Base-by-base conservation (phyloP, 495 filamentous ascomycete genomes). In the Penicillium bovifimosum region DNA sequence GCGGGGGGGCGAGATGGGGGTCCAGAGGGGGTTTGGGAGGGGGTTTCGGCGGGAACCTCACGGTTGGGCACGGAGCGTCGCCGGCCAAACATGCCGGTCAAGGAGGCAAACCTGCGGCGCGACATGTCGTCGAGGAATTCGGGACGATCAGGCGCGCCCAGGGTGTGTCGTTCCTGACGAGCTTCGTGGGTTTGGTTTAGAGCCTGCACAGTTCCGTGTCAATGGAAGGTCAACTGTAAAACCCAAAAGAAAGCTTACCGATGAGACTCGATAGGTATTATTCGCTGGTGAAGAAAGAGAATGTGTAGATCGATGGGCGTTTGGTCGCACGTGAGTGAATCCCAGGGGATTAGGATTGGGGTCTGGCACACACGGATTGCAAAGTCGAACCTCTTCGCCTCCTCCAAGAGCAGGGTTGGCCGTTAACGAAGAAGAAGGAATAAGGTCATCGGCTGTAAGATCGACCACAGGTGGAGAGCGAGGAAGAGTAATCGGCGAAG, bases 301-400 rank as follows among this genome's bases (percentile, higher is more conserved):
- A 27, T 66, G 55, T 0, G 58, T 59, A 6, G 60, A 46, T 29
- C 63, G 48, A 26, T 67, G 65, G 28, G 60, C 64, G 27, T 53
- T 47, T 18, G 59, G 36, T 26, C 66, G 65, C 26, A 67, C 40
- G 33, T 62, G 41, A 11, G 50, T 45, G 44, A 67, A 75, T 10
- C 61, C 61, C 27, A 63, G 58, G 7, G 88, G 90, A 28, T 84
- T 79, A 13, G 79, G 86, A 57, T 93, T 95, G 3, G 91, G 91
- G 68, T 96, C 91, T 24, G 90, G 91, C 17, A 96, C 91, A 62
- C 91, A 96, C 1, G 91, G 91, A 62, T 96, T 95, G 76, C 91
- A 96, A 9, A 96, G 83, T 44, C 91, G 80, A 34, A 96, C 91
- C 70, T 89, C 83, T 63, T 91, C 88, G 9, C 91, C 90, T 36